Evolutionary conservation across 148 eudicot species (phyloP).

Genomic region (Pouteria glomerata): DNA sequence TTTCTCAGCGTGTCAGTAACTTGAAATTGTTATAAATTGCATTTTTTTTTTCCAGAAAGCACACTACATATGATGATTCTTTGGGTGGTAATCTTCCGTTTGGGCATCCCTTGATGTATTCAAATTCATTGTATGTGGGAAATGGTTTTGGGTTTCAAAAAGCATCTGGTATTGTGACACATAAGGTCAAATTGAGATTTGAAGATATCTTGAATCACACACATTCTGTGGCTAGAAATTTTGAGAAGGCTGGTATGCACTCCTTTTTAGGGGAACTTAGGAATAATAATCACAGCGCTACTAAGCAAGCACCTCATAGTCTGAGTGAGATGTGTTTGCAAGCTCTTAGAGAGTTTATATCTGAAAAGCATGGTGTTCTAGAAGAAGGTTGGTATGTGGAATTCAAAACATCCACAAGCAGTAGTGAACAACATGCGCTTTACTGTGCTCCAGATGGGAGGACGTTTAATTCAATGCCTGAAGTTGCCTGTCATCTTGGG

Average conservation of each 20-base stretch:
- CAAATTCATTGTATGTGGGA: constrained; percentile 20
- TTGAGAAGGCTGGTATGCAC: constrained; percentile 28
- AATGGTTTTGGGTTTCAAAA: constrained; percentile 31
- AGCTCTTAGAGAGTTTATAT: constrained; percentile 46
- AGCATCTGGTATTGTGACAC: constrained; percentile 23
- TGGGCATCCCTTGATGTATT: constrained; percentile 22
- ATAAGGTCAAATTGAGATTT: constrained; percentile 24
- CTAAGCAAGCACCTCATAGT: constrained; percentile 25
- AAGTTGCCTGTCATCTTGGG: constrained; percentile 47
- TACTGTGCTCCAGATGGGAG: constrained; percentile 53
- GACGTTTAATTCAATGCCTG: constrained; percentile 41
- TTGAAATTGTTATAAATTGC: constrained; percentile 5
- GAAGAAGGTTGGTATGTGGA: constrained; percentile 51
- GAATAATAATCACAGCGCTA: constrained; percentile 28
- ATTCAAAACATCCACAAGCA: constrained; percentile 28
- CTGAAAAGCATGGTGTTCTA: constrained; percentile 37
- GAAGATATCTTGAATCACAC: constrained; percentile 26
- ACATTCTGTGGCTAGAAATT: constrained; percentile 20
- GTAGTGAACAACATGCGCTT: constrained; percentile 35
- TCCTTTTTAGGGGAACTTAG: constrained; percentile 34
- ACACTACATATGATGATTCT: constrained; percentile 23
- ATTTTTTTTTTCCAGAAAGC: constrained; percentile 24
- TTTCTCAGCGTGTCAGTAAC: constrained; percentile 6
- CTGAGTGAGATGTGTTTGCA: constrained; percentile 32
- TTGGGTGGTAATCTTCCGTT: constrained; percentile 24